phyloP scores from a whole-genome alignment of 768 basidiomycete genomes.

The Pilatotrama ljubarskyi region DNA sequence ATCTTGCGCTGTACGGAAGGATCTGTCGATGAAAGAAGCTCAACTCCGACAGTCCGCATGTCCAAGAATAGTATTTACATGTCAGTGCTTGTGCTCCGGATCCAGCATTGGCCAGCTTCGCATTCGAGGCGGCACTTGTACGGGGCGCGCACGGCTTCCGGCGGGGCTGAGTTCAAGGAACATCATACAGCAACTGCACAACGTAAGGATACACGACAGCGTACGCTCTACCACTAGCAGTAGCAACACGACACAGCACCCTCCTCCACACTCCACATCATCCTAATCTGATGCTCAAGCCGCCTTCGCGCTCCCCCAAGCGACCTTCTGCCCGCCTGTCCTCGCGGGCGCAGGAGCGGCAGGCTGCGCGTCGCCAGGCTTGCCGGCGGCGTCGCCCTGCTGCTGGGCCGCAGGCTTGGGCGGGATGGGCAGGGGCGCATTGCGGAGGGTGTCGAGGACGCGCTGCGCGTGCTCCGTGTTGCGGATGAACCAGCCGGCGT shows the following conservation, averaged over 20 bases:
- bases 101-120: too few relatives aligned
- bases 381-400: slow-evolving; percentile 16
- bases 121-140: too few relatives aligned
- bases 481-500: slow-evolving; percentile 97
- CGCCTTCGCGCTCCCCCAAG: slow-evolving; percentile 49
- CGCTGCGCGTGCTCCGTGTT: slow-evolving; percentile 91
- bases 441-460: slow-evolving; percentile 76
- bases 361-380: slow-evolving; percentile 21
- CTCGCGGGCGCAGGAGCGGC: slow-evolving; percentile 30
- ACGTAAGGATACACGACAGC: slow-evolving; percentile 18
- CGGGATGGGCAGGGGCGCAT: slow-evolving; percentile 49
- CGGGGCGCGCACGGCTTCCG: too few relatives aligned
- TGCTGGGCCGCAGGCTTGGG: slow-evolving; percentile 17
- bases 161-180: background rate
- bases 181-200: slow-evolving; percentile 13
- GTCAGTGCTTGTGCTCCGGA: too few relatives aligned
- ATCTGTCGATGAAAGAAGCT: too few relatives aligned
- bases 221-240: slow-evolving; percentile 4
- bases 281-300: slow-evolving; percentile 20
- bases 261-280: background rate
- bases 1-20: too few relatives aligned
- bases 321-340: slow-evolving; percentile 56
- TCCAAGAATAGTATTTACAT: too few relatives aligned
- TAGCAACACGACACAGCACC: background rate
- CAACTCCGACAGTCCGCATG: too few relatives aligned